Evolutionary conservation across 1,139 yeast genomes (phyloP), one percentile per base, ranked within the genome.

Genomic region (Pichia sp.): DNA sequence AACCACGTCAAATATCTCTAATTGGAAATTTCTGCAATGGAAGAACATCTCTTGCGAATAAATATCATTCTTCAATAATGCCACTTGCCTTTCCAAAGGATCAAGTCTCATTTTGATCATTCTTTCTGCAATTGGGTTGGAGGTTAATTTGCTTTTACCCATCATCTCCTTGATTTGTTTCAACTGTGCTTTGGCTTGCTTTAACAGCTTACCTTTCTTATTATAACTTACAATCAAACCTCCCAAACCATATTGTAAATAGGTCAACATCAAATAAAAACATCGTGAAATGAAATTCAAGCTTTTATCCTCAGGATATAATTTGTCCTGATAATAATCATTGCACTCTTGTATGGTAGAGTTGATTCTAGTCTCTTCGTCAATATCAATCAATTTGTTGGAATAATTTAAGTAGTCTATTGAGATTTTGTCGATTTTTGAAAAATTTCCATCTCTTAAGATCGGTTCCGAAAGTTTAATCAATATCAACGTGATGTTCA

Each of bases 181-280:
- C 20, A 85, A 65, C 56, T 85, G 79, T 58, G 76, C 77, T 50
- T 78, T 75, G 40, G 79, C 61, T 58, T 81, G 84, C 52, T 82
- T 79, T 43, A 83, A 72, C 54, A 75, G 75, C 45, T 75, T 75
- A 56, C 80, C 77, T 44, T 83, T 67, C 56, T 84, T 78, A 52
- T 81, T 83, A 60, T 81, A 82, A 49, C 79, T 78, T 49, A 83
- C 76, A 53, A 78, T 73, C 0, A 87, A 73, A 50, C 97, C 98
- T 38, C 96, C 96, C 46, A 90, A 73, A 48, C 98, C 99, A 70
- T 87, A 95, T 62, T 93, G 92, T 55, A 90, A 73, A 67, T 86
- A 91, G 0, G 96, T 83, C 51, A 87, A 74, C 9, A 95, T 83
- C 56, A 93, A 71, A 66, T 79, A 93, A 70, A 91, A 95, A 64